Base-by-base conservation (phyloP, 352 stramenopile genomes). In the Phytophthora europaea region DNA sequence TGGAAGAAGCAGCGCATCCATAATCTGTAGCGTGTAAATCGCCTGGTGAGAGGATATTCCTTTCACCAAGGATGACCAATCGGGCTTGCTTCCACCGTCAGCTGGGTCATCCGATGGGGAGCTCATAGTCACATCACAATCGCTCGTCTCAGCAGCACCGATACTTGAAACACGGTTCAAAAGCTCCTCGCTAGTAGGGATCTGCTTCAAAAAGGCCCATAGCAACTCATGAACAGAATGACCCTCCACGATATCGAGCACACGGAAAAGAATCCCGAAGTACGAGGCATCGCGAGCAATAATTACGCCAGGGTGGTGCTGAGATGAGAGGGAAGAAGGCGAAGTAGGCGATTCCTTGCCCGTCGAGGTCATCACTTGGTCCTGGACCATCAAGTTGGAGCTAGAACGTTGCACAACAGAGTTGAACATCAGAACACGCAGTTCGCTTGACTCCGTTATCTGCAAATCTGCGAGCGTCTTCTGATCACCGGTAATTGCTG, bases 1-100 rank as follows among this genome's bases (percentile, higher is more conserved):
- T 28, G 90, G 90, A 20, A 96, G 75, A 8, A 97, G 70, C 36
- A 94, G 69, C 16, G 89, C 89, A 65, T 97, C 89, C 66, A 97
- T 92, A 62, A 96, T 95, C 70, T 97, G 89, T 7, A 97, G 67
- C 20, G 89, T 94, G 78, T 97, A 97, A 52, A 96, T 90, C 8
- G 90, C 88, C 64, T 92, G 84, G 55, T 95, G 90, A 13, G 89
- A 88, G 4, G 90, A 94, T n/a, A 83, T 81, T 45, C 83, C 85
- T 50, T 89, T 81, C 13, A 95, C 55, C 63, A 95, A 65, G 13
- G 83, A 87, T 45, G 85, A 86, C 88, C 87, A 95, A 45, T 89
- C 84, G 0, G 67, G 58, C 50, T 83, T 85, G 26, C 50, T 85
- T 61, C 61, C 64, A n/a, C 57, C 65, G 31, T 45, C 65, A 16